Evolutionary conservation across 805 yeast species (phyloP).

Genomic region (Wickerhamiella brachini): DNA sequence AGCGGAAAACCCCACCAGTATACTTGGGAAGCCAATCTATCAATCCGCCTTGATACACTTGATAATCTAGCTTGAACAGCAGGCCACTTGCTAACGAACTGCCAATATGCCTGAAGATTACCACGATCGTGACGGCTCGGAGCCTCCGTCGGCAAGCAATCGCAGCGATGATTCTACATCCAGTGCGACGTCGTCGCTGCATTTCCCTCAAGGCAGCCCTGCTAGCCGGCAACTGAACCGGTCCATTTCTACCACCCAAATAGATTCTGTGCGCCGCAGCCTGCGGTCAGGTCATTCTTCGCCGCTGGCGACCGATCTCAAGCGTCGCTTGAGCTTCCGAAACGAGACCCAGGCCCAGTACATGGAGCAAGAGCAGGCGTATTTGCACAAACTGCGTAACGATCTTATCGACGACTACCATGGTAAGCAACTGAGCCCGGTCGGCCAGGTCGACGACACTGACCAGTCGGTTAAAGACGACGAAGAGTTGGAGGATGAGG

Average conservation of each 20-base stretch:
- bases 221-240: neutral
- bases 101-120: neutral
- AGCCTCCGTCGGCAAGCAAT: neutral
- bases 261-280: neutral
- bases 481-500: slow-evolving; percentile 15
- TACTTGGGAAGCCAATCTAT: neutral
- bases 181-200: neutral
- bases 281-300: neutral
- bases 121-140: neutral
- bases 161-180: neutral
- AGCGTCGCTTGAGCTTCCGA: neutral
- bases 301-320: neutral
- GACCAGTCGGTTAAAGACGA: slow-evolving; percentile 15
- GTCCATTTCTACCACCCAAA: neutral
- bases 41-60: neutral
- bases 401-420: slow-evolving; percentile 46
- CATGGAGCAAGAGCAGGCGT: slow-evolving; percentile 51
- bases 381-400: slow-evolving; percentile 47
- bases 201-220: neutral
- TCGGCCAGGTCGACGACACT: slow-evolving; percentile 6
- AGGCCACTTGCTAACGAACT: neutral
- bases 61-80: neutral
- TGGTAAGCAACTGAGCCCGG: slow-evolving; percentile 19
- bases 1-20: neutral
- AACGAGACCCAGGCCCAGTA: slow-evolving; percentile 28